phyloP scores from a whole-genome alignment of 129 eudicot species.

The Centrapalus pauciflorus region DNA sequence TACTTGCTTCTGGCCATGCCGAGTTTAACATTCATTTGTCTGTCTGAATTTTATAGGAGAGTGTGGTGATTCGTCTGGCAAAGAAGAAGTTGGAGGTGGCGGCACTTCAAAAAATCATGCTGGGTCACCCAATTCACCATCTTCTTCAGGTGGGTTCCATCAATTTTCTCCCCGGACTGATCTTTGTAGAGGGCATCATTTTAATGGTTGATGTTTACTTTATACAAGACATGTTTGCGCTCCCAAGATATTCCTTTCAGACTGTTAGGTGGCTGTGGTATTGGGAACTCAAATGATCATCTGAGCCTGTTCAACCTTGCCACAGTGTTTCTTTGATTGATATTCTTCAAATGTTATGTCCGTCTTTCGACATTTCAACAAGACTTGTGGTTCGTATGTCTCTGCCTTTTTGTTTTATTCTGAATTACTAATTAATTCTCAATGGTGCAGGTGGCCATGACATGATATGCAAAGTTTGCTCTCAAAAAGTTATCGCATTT shows the following conservation, averaged over 20 bases:
- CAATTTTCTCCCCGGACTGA: slow-evolving; percentile 95
- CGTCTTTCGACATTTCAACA: slow-evolving; percentile 50
- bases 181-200: slow-evolving; percentile 82
- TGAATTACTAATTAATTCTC: slow-evolving; percentile 48
- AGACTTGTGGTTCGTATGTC: slow-evolving; percentile 86
- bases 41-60: slow-evolving; percentile 49
- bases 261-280: slow-evolving; percentile 87
- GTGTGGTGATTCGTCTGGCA: slow-evolving; percentile 66
- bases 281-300: slow-evolving; percentile 71
- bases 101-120: slow-evolving; percentile 44
- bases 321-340: slow-evolving; percentile 77
- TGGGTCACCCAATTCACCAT: slow-evolving; percentile 81
- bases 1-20: not conserved
- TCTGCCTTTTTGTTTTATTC: slow-evolving; percentile 58
- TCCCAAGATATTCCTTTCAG: slow-evolving; percentile 61
- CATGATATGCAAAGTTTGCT: slow-evolving; percentile 13
- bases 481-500: not conserved
- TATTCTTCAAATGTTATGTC: slow-evolving; percentile 59
- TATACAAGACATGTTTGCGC: slow-evolving; percentile 60
- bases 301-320: slow-evolving; percentile 76
- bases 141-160: slow-evolving; percentile 99
- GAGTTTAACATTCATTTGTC: not conserved
- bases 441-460: slow-evolving; percentile 62
- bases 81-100: slow-evolving; percentile 67
- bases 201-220: slow-evolving; percentile 63